Percentiles rank a stretch among this genome's conserved stretches.
Conservation (phyloP, 345 rosid species). For the Abelmoschus esculentus region DNA sequence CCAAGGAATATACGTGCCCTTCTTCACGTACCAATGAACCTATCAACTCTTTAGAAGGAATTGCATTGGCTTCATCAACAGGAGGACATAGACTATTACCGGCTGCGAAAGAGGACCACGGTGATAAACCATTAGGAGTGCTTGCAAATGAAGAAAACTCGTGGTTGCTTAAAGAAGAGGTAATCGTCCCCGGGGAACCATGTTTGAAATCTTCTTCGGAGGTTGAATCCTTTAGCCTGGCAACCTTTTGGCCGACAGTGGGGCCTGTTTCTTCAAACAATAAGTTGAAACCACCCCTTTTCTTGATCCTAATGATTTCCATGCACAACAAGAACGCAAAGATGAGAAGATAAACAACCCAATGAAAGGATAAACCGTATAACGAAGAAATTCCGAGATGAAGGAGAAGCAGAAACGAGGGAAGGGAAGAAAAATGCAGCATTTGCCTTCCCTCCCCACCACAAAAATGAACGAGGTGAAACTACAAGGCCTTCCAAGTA, state of each 20-base stretch:
- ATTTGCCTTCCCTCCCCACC: background rate
- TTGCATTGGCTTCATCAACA: background rate
- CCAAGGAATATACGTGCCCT: slow-evolving; percentile 83
- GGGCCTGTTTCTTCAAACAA: slow-evolving; percentile 19
- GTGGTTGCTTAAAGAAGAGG: background rate
- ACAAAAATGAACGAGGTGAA: background rate
- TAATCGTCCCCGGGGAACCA: background rate
- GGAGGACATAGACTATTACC: background rate
- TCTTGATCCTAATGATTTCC: slow-evolving; percentile 15
- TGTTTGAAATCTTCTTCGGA: background rate
- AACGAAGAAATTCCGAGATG: background rate
- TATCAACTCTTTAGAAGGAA: slow-evolving; percentile 45
- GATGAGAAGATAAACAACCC: background rate
- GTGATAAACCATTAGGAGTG: slow-evolving; percentile 8
- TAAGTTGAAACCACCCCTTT: background rate
- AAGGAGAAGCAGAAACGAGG: background rate
- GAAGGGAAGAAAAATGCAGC: background rate
- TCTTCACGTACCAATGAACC: slow-evolving; percentile 83
- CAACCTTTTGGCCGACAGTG: slow-evolving; percentile 25
- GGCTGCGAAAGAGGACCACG: slow-evolving; percentile 45
- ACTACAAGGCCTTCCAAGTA: background rate
- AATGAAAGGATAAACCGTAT: background rate
- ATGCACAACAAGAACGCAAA: background rate
- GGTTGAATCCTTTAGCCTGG: slow-evolving; percentile 24
- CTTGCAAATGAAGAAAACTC: slow-evolving; percentile 9